Evolutionary conservation across 2,329 filamentous ascomycete species (phyloP), one percentile per base, ranked within the genome.

Genomic region (Aspergillus glaucus): DNA sequence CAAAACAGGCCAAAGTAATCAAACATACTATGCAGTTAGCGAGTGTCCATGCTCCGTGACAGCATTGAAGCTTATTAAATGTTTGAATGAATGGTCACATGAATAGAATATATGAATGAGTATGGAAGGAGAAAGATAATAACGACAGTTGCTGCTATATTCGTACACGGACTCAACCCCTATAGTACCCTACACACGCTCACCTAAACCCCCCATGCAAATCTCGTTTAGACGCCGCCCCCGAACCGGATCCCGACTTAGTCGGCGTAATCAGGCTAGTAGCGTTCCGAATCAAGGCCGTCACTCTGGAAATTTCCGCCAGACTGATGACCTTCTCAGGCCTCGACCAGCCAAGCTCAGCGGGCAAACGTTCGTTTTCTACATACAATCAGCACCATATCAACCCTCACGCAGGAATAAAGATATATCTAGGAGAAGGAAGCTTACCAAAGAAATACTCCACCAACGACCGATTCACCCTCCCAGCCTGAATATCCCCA

Each of bases 301-400:
- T 41, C n/a, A 55, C 36, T n/a, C 41, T 50, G 17, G 43, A 24
- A 5, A 54, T 47, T 36, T 55, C 51, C 44, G 30, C 30, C 24
- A 32, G 21, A 6, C 34, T 48, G 6, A 55, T 46, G 8, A 53
- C 34, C 6, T 60, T 43, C 2, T 30, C 52, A 50, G 44, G 57
- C 48, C 48, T 63, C 32, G 52, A 60, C 72, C 72, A 76, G 10
- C 73, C 73, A 2, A 76, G 49, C 26, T 70, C 61, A 4, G 52
- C 59, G 0, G 73, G 73, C 1, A 76, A 56, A 4, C 65, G 55
- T 50, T 76, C 73, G 12, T 75, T 72, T 44, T 71, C 72, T 74
- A 49, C 45, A 70, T 4, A 10, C 28, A 26, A n/a, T 30, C 7
- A 22, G 34, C 9, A 34, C 5, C 34, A n/a, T 6, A 8, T 3